Evolutionary conservation across 495 filamentous ascomycete genomes (phyloP), one percentile per base, ranked within the genome.

Genomic region (Penicillium turbatum): DNA sequence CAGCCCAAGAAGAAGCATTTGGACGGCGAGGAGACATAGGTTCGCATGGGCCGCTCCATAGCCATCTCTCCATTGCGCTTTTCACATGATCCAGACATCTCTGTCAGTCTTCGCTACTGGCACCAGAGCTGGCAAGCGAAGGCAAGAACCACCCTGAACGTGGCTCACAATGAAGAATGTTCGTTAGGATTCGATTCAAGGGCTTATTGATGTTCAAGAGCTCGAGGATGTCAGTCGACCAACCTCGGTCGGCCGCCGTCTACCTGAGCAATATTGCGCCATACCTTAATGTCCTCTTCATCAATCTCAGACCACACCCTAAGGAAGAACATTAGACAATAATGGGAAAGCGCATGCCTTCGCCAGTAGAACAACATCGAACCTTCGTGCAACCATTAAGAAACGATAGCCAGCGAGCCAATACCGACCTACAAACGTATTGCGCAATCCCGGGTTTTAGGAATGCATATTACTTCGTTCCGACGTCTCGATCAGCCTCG

Each of bases 151-250:
- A 66, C 37, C 19, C 62, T 62, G 9, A 63, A 32, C 5, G 55
- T 39, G 17, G 42, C 56, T 60, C 62, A 65, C 54, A 48, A 62
- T 1, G 63, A 63, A 3, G 60, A 51, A 43, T 51, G 58, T 19
- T 63, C 60, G 36, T 57, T 53, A 0, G 55, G 52, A 37, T 63
- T 59, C 60, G 57, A 61, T 1, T 55, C 56, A 30, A 54, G 61
- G 26, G n/a, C n/a, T n/a, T 27, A 42, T 19, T 57, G 61, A 16
- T 54, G 43, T 53, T 39, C 51, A 19, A 63, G 54, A 17, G 51
- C 29, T 24, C 51, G 40, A 26, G 61, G 61, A 12, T 52, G 51
- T 53, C 54, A 57, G 26, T 52, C 51, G 7, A 50, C 53, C 12
- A 63, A 36, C 7, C 51, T 44, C 50, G 47, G 57, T 45, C 21